Conservation (phyloP, 2,329 filamentous ascomycete species). For the Alternaria conjuncta region DNA sequence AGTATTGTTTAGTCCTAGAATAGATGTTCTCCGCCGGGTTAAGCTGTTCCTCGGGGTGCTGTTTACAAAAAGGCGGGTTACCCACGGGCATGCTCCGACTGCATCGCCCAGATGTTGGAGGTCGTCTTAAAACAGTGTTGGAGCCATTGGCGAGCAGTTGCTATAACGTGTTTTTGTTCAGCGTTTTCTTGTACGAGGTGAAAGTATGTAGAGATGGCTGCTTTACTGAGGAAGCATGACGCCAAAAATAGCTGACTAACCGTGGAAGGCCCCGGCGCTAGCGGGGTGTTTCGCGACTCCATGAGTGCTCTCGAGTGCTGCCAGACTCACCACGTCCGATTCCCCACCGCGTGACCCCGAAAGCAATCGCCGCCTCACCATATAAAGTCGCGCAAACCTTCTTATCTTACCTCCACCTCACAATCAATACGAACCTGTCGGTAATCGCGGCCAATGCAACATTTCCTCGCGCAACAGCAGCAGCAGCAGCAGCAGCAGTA, state of each 20-base stretch:
- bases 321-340: slow-evolving; percentile 23
- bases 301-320: slow-evolving; percentile 29
- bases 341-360: slow-evolving; percentile 15
- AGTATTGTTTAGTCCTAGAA: not conserved
- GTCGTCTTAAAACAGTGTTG: not conserved
- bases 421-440: slow-evolving; percentile 15
- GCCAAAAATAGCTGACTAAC: not conserved
- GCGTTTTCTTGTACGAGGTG: not conserved
- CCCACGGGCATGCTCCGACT: not conserved
- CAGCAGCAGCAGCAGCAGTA: slow-evolving; percentile 67
- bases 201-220: not conserved
- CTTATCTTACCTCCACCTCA: slow-evolving; percentile 6
- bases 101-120: not conserved
- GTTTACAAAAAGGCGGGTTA: not conserved
- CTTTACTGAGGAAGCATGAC: not conserved
- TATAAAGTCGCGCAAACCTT: slow-evolving; percentile 3
- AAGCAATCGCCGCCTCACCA: slow-evolving; percentile 12
- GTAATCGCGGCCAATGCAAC: slow-evolving; percentile 56
- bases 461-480: slow-evolving; percentile 69
- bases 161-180: not conserved
- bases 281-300: slow-evolving; percentile 34
- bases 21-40: not conserved
- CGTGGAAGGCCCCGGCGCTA: slow-evolving; percentile 6
- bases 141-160: not conserved
- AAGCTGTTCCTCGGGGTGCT: not conserved